Conservation (phyloP, 139 green algal genomes). For the Chlamydomonas incerta region DNA sequence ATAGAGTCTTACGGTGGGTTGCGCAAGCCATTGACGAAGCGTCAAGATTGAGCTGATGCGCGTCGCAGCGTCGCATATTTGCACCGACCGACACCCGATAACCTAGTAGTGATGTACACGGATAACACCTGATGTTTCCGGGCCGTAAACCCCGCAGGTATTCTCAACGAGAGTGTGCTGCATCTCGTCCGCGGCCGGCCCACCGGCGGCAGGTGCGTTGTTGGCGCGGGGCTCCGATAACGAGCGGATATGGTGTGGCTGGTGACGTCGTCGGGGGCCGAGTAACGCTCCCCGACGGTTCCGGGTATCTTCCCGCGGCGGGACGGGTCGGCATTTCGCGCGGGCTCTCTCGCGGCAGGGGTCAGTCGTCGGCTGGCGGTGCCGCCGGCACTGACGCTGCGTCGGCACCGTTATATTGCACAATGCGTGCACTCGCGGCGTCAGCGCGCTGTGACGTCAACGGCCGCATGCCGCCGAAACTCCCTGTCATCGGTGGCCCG, state of each 20-base stretch:
- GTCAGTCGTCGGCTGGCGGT: too few species aligned
- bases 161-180: slow-evolving; percentile 75
- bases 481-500: too few species aligned
- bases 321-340: too few species aligned
- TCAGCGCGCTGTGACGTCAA: too few species aligned
- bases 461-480: too few species aligned
- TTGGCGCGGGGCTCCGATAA: not conserved
- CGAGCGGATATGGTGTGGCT: not conserved
- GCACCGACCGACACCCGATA: too few species aligned
- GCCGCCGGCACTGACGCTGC: too few species aligned
- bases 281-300: not conserved
- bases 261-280: not conserved
- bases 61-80: too few species aligned
- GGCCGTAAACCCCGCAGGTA: slow-evolving; percentile 57
- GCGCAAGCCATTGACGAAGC: slow-evolving; percentile 1
- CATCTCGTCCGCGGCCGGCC: slow-evolving; percentile 72
- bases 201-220: slow-evolving; percentile 30
- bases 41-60: not conserved
- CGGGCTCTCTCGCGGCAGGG: too few species aligned
- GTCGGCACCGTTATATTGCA: too few species aligned
- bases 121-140: not conserved
- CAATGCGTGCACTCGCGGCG: too few species aligned
- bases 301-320: not conserved
- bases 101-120: too few species aligned
- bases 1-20: slow-evolving; percentile 84